Conservation (phyloP, 2,329 filamentous ascomycete genomes). For the Verticillium klebahnii region DNA sequence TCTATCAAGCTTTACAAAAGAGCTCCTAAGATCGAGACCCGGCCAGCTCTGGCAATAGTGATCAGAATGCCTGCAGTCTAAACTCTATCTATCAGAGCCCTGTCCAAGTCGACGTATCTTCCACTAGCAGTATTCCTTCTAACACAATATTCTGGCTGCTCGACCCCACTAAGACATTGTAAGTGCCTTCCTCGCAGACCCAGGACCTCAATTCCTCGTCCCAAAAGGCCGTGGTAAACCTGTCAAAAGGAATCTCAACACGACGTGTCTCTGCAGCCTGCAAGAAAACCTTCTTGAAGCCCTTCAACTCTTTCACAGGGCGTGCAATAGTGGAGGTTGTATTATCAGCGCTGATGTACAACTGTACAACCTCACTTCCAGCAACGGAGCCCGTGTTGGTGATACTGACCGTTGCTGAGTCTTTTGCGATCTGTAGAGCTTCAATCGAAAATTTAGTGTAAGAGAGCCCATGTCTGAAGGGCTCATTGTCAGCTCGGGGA, state of each 20-base stretch:
- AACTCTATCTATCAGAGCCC: background rate
- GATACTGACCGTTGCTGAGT: slow-evolving; percentile 53
- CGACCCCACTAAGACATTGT: background rate
- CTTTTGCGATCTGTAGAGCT: slow-evolving; percentile 51
- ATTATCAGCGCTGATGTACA: slow-evolving; percentile 53
- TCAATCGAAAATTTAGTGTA: slow-evolving; percentile 51
- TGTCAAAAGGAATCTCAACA: background rate
- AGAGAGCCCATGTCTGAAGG: slow-evolving; percentile 41
- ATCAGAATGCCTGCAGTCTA: too few species aligned
- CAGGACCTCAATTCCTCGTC: background rate
- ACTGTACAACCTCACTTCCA: slow-evolving; percentile 49
- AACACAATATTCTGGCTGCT: background rate
- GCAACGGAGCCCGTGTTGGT: slow-evolving; percentile 55
- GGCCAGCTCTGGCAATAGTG: too few species aligned
- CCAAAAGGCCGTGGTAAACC: background rate
- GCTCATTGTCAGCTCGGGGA: background rate
- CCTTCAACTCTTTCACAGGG: slow-evolving; percentile 56
- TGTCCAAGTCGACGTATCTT: background rate
- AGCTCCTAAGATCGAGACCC: too few species aligned
- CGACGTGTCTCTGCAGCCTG: slow-evolving; percentile 31
- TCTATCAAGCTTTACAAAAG: too few species aligned
- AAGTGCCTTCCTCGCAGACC: background rate
- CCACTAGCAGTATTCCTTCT: background rate
- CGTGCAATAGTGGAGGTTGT: slow-evolving; percentile 19
- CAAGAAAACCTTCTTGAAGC: slow-evolving; percentile 56